These are phyloP conservation scores for Colletotrichum agaves DNA, from an alignment of 2,329 filamentous ascomycete species.

Conservation along the genomic window DNA sequence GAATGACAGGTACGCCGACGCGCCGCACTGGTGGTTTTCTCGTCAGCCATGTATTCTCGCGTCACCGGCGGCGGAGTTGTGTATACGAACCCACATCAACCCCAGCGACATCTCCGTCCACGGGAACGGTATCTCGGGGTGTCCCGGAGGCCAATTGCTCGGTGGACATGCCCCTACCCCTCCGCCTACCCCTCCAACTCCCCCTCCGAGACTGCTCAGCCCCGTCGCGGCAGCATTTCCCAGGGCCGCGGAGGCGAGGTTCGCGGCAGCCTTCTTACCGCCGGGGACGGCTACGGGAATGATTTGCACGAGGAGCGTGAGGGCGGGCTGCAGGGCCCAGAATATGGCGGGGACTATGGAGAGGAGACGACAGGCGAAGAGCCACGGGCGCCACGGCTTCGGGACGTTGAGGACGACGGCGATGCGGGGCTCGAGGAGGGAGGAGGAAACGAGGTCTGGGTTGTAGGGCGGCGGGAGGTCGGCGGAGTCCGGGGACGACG, in stretches of 20 bases:
- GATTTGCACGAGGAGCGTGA: slow-evolving; percentile 75
- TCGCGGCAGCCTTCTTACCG: slow-evolving; percentile 24
- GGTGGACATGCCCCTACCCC: slow-evolving; percentile 51
- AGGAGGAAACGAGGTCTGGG: slow-evolving; percentile 39
- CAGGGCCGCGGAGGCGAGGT: slow-evolving; percentile 51
- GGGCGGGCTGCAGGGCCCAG: slow-evolving; percentile 76
- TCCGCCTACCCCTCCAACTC: slow-evolving; percentile 39
- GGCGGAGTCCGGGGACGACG: neutral
- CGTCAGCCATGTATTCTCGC: slow-evolving; percentile 13
- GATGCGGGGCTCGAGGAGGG: slow-evolving; percentile 78
- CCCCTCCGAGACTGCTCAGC: slow-evolving; percentile 40
- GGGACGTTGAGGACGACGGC: slow-evolving; percentile 82
- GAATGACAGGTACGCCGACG: slow-evolving; percentile 82
- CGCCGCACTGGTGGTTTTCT: slow-evolving; percentile 68
- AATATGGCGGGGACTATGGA: slow-evolving; percentile 77
- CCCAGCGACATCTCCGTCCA: slow-evolving; percentile 77
- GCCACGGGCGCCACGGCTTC: slow-evolving; percentile 76
- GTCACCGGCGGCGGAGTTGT: neutral
- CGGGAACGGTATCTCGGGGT: slow-evolving; percentile 45
- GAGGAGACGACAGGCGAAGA: slow-evolving; percentile 77
- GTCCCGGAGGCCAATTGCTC: slow-evolving; percentile 26
- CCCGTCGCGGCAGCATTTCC: slow-evolving; percentile 26
- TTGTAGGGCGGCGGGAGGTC: slow-evolving; percentile 13
- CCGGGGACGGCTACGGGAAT: slow-evolving; percentile 52
- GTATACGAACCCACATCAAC: slow-evolving; percentile 73